Conservation (phyloP, 2,329 filamentous ascomycete genomes). For the Beauveria sp. region DNA sequence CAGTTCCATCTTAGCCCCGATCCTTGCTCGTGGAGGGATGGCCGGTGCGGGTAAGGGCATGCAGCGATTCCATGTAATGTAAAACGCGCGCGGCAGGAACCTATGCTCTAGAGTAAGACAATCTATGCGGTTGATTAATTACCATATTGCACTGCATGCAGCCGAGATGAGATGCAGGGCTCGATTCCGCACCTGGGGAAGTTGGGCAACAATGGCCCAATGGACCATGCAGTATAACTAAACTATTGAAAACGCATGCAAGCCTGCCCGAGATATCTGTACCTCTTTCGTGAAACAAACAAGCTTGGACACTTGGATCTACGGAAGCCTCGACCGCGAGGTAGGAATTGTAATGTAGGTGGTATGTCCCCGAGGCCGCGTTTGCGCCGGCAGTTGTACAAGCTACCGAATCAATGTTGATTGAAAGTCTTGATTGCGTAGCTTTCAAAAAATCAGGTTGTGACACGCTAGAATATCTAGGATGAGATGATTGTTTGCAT, state of each 20-base stretch:
- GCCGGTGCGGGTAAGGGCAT: not conserved
- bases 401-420: not conserved
- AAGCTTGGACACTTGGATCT: not conserved
- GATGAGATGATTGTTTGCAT: not conserved
- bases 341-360: not conserved
- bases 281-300: not conserved
- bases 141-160: not conserved
- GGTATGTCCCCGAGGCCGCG: not conserved
- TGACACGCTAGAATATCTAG: not conserved
- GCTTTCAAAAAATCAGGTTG: not conserved
- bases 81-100: not conserved
- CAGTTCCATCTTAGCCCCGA: conserved; percentile 1
- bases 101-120: not conserved
- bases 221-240: not conserved
- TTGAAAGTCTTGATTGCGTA: not conserved
- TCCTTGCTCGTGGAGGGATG: not conserved
- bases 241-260: not conserved
- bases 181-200: not conserved
- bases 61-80: not conserved
- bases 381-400: not conserved
- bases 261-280: not conserved
- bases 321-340: not conserved
- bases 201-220: conserved; percentile 1
- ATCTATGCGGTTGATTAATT: not conserved
- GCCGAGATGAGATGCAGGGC: conserved; percentile 3